Conservation (phyloP, 2,329 filamentous ascomycete species). For the Paramyrothecium sp. region DNA sequence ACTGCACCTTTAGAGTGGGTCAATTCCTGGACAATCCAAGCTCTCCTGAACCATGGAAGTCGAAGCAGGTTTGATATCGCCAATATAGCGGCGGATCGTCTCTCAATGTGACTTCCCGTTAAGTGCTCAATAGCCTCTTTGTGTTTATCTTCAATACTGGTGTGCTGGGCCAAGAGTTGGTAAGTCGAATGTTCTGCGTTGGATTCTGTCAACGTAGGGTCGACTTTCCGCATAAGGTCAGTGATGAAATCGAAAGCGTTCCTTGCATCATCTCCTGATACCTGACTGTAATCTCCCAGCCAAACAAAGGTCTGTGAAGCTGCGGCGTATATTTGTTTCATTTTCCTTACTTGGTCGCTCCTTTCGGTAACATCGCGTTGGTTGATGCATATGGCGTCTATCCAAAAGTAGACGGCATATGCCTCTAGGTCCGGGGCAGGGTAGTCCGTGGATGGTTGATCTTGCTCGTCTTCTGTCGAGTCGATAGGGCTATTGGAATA, state of each 20-base stretch:
- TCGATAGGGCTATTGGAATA: background rate
- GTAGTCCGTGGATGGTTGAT: no score
- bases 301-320: background rate
- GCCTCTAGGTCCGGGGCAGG: background rate
- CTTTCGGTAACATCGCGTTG: background rate
- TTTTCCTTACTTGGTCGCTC: background rate
- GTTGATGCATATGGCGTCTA: background rate
- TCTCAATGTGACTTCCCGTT: background rate
- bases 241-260: background rate
- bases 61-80: background rate
- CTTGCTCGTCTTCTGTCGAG: no score
- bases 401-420: background rate
- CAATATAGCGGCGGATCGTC: background rate
- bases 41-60: background rate
- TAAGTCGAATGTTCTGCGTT: background rate
- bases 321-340: background rate
- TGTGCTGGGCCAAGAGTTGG: background rate
- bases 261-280: background rate
- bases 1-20: background rate
- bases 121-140: background rate
- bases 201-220: background rate
- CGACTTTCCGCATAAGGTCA: background rate
- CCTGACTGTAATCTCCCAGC: background rate
- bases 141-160: background rate
- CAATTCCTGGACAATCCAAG: background rate